Conservation (phyloP, 1,284 basidiomycete genomes). For the Pterula multifida region DNA sequence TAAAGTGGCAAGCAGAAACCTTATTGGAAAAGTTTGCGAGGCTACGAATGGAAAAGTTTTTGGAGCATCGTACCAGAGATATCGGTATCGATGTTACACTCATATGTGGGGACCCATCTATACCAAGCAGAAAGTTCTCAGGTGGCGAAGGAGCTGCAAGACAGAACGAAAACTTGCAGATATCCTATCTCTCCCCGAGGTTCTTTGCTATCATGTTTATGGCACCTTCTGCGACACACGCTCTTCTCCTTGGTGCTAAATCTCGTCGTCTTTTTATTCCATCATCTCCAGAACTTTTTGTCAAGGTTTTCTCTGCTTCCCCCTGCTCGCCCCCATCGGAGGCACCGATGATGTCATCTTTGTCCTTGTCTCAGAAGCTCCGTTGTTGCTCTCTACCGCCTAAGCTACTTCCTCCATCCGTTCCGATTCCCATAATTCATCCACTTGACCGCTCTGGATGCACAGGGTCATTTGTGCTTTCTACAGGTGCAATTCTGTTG, state of each 20-base stretch:
- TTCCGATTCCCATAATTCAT: conserved; percentile 16
- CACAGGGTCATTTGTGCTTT: conserved; percentile 7
- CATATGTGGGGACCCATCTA: conserved; percentile 8
- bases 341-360: conserved; percentile 11
- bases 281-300: conserved; percentile 22
- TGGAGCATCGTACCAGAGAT: neutral
- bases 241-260: conserved; percentile 15
- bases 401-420: conserved; percentile 7
- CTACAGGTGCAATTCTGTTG: neutral
- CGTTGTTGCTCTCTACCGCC: conserved; percentile 11
- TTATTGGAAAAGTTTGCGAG: conserved; percentile 2
- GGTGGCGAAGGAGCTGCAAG: conserved; percentile 2
- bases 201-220: conserved; percentile 35
- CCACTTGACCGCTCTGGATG: conserved; percentile 14
- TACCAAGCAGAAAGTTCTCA: conserved; percentile 14
- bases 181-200: conserved; percentile 39
- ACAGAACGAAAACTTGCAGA: conserved; percentile 18
- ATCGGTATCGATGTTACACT: neutral
- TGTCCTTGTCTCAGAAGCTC: conserved; percentile 3
- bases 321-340: neutral
- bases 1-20: conserved; percentile 4
- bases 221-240: conserved; percentile 14
- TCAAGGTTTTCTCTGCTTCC: conserved; percentile 22
- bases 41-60: neutral
- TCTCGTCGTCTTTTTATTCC: conserved; percentile 24